Evolutionary conservation across 331 rosid genomes (phyloP).

Genomic region (Stylosanthes scabra): DNA sequence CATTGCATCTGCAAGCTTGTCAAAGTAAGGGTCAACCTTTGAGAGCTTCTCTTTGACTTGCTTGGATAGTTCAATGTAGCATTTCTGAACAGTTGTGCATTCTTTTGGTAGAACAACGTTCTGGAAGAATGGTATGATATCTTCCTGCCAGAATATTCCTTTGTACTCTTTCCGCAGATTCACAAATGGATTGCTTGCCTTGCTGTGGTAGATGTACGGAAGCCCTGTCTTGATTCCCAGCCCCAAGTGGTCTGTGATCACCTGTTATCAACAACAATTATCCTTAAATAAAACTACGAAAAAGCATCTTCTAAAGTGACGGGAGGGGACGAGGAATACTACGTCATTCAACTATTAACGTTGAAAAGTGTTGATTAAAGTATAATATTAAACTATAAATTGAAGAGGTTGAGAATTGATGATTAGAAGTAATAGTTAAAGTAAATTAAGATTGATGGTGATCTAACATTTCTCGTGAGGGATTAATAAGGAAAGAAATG

Average conservation of each 20-base stretch:
- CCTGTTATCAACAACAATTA: slow-evolving; percentile 36
- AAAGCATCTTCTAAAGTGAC: no score
- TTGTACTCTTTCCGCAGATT: slow-evolving; percentile 64
- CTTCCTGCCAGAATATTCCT: slow-evolving; percentile 66
- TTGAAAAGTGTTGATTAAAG: no score
- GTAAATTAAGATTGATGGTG: no score
- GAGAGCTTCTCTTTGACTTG: slow-evolving; percentile 57
- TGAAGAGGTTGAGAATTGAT: no score
- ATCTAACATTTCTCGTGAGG: no score
- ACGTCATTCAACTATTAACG: no score
- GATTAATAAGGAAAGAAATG: background rate
- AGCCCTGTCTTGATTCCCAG: slow-evolving; percentile 57
- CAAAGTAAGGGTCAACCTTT: slow-evolving; percentile 59
- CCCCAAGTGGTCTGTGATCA: slow-evolving; percentile 56
- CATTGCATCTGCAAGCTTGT: slow-evolving; percentile 62
- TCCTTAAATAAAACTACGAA: background rate
- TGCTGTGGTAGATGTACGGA: slow-evolving; percentile 57
- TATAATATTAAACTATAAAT: no score
- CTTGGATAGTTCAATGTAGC: slow-evolving; percentile 55
- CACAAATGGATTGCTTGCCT: slow-evolving; percentile 61
- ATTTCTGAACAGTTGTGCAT: slow-evolving; percentile 57
- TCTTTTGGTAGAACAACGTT: slow-evolving; percentile 44
- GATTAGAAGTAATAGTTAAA: no score
- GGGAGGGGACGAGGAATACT: no score
- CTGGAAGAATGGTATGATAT: slow-evolving; percentile 62